Percentiles rank a stretch among this genome's conserved stretches.
These are phyloP conservation scores for Vigna radiata DNA, from an alignment of 306 rosid species.

Conservation along the genomic window DNA sequence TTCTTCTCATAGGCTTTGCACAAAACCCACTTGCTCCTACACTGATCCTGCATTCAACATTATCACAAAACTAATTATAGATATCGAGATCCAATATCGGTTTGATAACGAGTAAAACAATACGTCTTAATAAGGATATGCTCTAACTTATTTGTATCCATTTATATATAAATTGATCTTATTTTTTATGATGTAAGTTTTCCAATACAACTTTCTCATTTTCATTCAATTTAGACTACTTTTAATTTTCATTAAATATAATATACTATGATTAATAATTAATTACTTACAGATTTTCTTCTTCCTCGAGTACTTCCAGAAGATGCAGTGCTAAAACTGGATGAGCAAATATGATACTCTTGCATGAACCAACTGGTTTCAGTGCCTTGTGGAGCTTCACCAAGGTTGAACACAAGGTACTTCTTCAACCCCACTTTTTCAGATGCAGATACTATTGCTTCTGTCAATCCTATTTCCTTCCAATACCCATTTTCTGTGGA, in stretches of 20 bases:
- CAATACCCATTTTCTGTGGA: constrained; percentile 56
- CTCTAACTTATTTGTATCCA: rapidly evolving
- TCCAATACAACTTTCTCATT: no score
- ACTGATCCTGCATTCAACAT: constrained; percentile 43
- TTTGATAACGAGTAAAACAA: no score
- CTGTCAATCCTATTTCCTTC: constrained; percentile 51
- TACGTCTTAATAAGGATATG: no score
- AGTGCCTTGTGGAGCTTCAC: constrained; percentile 46
- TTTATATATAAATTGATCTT: no score
- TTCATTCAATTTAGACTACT: no score
- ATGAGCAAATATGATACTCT: constrained; percentile 53
- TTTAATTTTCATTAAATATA: no score
- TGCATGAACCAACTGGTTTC: constrained; percentile 64
- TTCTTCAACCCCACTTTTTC: constrained; percentile 59
- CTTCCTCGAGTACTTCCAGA: constrained; percentile 30
- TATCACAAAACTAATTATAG: neutral
- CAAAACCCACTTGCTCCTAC: constrained; percentile 52
- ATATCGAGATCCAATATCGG: no score
- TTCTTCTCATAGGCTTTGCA: constrained; percentile 60
- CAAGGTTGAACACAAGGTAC: constrained; percentile 51
- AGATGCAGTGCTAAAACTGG: constrained; percentile 23
- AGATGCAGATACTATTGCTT: constrained; percentile 44
- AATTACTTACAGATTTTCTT: constrained; percentile 38
- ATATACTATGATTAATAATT: neutral
- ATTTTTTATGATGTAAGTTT: no score